Evolutionary conservation across 192 early-diverging fungal genomes (phyloP), one percentile per base, ranked within the genome.

Genomic region (Geosiphon pyriformis): DNA sequence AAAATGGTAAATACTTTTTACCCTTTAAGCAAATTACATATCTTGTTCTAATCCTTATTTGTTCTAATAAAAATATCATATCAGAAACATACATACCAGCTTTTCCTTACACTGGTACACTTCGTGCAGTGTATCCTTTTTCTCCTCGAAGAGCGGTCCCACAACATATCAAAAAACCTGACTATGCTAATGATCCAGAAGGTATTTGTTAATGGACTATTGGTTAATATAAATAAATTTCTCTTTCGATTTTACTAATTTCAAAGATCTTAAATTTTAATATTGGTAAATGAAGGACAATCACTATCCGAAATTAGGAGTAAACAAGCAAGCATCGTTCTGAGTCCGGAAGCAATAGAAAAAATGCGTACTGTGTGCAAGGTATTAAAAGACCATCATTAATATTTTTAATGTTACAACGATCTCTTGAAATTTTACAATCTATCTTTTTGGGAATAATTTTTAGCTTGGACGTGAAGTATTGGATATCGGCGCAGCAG

Each of bases 391-490:
- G 29, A 23, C 10, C 17, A 12, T 17, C 22, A 6, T 15, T 61
- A 26, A 42, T 47, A 15, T 20, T 34, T 53, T 34, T 42, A 0
- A 35, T 27, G 27, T 59, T 12, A 8, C 25, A 37, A 0, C 10
- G 15, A 59, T n/a, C 48, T 47, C 6, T 31, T 48, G 11, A 27
- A 12, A 72, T 48, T 18, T 26, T 34, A 32, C 25, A 25, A 59
- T 11, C 22, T 7, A 60, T n/a, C 2, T 66, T 25, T 25, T 51
- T 48, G 22, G n/a, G n/a, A n/a, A n/a, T 55, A 11, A 46, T n/a
- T 34, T 15, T 31, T 72, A 92, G 87, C 75, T 94, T 33, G 82
- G 83, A 11, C 87, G 95, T 34, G 97, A 99, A 74, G 92, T 97
- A 11, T 82, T 99, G 4, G 92, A 98, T 61, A 87, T 78, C 63